Percentiles rank a stretch among this genome's conserved stretches.
These are phyloP conservation scores for Wallacemonas sp. DNA, from an alignment of 208 protist species.

Conservation along the genomic window DNA sequence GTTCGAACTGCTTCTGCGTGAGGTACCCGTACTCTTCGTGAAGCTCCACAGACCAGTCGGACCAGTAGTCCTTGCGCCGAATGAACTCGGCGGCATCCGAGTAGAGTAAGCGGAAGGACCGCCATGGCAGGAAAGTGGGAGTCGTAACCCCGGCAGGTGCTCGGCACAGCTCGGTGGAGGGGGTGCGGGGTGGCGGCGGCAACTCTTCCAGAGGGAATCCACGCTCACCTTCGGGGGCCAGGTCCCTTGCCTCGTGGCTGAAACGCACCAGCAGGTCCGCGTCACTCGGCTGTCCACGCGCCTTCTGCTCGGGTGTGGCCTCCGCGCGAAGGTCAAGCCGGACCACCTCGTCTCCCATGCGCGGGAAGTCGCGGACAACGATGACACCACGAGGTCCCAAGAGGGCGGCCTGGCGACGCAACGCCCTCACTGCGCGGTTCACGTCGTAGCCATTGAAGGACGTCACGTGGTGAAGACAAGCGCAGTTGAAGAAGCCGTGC, in stretches of 20 bases:
- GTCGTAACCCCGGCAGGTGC: no score
- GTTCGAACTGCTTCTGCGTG: not conserved
- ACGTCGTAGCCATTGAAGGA: not conserved
- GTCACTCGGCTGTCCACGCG: not conserved
- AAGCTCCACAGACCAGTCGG: not conserved
- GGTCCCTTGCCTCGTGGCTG: not conserved
- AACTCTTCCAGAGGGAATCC: not conserved
- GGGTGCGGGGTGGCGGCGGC: not conserved
- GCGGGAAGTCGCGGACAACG: not conserved
- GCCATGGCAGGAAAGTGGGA: no score
- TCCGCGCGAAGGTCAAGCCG: not conserved
- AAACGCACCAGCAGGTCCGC: not conserved
- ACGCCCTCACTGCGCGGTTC: not conserved
- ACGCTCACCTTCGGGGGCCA: not conserved
- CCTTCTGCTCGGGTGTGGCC: not conserved
- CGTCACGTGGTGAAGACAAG: not conserved
- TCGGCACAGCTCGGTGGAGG: no score
- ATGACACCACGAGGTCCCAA: not conserved
- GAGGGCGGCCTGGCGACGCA: not conserved
- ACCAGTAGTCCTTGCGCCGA: not conserved
- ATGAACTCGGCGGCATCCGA: slow-evolving; percentile 1
- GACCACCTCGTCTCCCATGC: not conserved
- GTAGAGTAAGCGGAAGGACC: not conserved
- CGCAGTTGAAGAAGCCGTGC: slow-evolving; percentile 5
- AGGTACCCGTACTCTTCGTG: slow-evolving; percentile 4